Conservation (phyloP, 164 flowering plant genomes). For the Akebia trifoliata region DNA sequence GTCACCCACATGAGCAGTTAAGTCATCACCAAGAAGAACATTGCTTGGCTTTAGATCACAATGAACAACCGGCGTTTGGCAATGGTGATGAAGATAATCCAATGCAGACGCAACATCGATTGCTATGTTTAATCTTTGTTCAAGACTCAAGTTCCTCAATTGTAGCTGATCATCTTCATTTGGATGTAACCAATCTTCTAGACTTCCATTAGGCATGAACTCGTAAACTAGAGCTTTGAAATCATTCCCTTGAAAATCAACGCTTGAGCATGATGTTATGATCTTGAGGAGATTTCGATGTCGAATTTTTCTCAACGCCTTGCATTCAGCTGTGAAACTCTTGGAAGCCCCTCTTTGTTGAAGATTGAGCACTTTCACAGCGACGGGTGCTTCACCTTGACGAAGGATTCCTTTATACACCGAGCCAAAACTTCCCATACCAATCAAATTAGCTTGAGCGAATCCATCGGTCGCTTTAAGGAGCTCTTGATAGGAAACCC, state of each 20-base stretch:
- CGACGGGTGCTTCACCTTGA: not conserved
- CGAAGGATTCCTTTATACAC: slow-evolving; percentile 7
- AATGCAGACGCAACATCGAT: slow-evolving; percentile 10
- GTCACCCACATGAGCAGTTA: slow-evolving; percentile 9
- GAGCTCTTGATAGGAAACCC: slow-evolving; percentile 4
- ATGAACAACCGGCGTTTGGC: slow-evolving; percentile 1
- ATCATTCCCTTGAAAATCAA: slow-evolving; percentile 9
- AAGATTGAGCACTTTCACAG: slow-evolving; percentile 11
- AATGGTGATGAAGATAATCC: slow-evolving; percentile 9
- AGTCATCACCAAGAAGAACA: slow-evolving; percentile 3
- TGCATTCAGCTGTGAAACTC: slow-evolving; percentile 13
- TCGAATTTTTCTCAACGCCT: slow-evolving; percentile 8
- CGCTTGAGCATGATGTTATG: slow-evolving; percentile 12
- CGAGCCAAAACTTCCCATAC: not conserved
- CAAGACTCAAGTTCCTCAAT: not conserved
- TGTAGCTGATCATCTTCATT: not conserved
- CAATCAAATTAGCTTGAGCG: slow-evolving; percentile 9
- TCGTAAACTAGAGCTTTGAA: slow-evolving; percentile 17
- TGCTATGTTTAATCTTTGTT: slow-evolving; percentile 1
- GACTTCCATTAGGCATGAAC: slow-evolving; percentile 14
- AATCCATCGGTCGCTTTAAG: slow-evolving; percentile 1
- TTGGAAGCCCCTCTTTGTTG: slow-evolving; percentile 9
- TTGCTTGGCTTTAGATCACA: slow-evolving; percentile 11
- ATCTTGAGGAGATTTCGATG: slow-evolving; percentile 13
- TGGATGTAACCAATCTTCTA: slow-evolving; percentile 17